Evolutionary conservation across 73 alveolate genomes (phyloP).

Genomic region (Paramecium pentaurelia): DNA sequence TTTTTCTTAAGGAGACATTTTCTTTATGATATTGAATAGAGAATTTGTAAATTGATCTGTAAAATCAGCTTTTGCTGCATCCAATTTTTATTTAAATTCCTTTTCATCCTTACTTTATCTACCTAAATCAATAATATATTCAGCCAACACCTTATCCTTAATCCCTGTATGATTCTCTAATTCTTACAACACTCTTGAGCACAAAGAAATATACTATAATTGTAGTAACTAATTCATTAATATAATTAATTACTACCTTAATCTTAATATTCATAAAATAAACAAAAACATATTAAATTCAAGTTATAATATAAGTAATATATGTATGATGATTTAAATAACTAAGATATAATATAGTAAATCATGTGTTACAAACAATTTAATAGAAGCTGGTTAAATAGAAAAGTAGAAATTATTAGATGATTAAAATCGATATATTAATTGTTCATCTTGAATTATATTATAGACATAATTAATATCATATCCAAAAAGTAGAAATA

Average conservation of each 20-base stretch:
- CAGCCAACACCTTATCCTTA: conserved; percentile 69
- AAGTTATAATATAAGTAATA: too few relatives aligned
- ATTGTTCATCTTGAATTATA: too few relatives aligned
- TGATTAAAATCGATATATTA: too few relatives aligned
- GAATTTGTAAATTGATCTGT: conserved; percentile 36
- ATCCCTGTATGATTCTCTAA: conserved; percentile 61
- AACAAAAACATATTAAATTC: background rate
- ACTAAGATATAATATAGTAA: background rate
- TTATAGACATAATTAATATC: too few relatives aligned
- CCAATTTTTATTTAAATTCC: conserved; percentile 54
- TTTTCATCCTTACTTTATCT: conserved; percentile 56
- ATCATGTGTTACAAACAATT: too few relatives aligned
- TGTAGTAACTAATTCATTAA: conserved; percentile 32
- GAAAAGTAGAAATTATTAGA: too few relatives aligned
- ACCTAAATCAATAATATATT: conserved; percentile 72
- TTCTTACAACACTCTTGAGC: conserved; percentile 57
- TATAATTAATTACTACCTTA: background rate
- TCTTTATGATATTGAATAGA: conserved; percentile 18
- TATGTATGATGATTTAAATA: too few relatives aligned
- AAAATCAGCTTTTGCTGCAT: conserved; percentile 52
- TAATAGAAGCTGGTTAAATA: too few relatives aligned
- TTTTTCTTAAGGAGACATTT: background rate
- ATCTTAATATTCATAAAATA: background rate
- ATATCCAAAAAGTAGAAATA: too few relatives aligned
- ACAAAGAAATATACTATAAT: conserved; percentile 51